Percentiles rank a stretch among this genome's conserved stretches.
Conservation (phyloP, 2,329 filamentous ascomycete genomes). For the Mollisia scopiformis region DNA sequence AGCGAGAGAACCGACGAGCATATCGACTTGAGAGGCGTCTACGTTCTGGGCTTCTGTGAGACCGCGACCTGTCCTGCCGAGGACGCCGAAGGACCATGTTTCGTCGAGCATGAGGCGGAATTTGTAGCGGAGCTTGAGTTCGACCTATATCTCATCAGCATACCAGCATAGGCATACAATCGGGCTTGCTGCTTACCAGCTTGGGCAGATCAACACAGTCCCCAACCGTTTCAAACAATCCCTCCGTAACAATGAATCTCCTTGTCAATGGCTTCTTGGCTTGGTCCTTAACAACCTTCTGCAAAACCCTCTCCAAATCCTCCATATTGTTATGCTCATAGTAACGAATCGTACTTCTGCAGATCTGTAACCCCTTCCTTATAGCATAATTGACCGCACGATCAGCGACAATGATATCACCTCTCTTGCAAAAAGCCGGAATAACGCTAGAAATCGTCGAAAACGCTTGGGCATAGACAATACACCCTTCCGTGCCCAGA, state of each 20-base stretch:
- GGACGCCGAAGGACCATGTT: slow-evolving; percentile 94
- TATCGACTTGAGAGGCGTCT: slow-evolving; percentile 89
- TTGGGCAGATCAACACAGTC: slow-evolving; percentile 85
- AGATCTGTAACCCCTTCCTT: slow-evolving; percentile 91
- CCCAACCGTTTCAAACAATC: slow-evolving; percentile 87
- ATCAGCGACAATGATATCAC: slow-evolving; percentile 96
- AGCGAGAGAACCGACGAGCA: slow-evolving; percentile 92
- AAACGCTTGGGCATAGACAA: slow-evolving; percentile 95
- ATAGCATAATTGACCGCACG: slow-evolving; percentile 92
- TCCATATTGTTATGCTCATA: slow-evolving; percentile 97
- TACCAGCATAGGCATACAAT: not conserved
- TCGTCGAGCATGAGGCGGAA: slow-evolving; percentile 97
- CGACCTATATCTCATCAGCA: slow-evolving; percentile 58
- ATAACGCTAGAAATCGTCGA: slow-evolving; percentile 97
- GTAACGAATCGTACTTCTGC: slow-evolving; percentile 88
- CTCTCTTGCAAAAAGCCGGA: slow-evolving; percentile 93
- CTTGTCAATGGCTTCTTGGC: slow-evolving; percentile 81
- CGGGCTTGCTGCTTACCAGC: slow-evolving; percentile 61
- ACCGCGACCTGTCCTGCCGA: slow-evolving; percentile 88
- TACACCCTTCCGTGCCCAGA: slow-evolving; percentile 84
- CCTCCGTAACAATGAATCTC: slow-evolving; percentile 95
- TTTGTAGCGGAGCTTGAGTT: slow-evolving; percentile 95
- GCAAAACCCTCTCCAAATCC: slow-evolving; percentile 83
- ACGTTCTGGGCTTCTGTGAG: slow-evolving; percentile 97
- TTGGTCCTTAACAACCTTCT: slow-evolving; percentile 86